Evolutionary conservation across 352 stramenopile species (phyloP).

Genomic region (Globisporangium mamillatum): DNA sequence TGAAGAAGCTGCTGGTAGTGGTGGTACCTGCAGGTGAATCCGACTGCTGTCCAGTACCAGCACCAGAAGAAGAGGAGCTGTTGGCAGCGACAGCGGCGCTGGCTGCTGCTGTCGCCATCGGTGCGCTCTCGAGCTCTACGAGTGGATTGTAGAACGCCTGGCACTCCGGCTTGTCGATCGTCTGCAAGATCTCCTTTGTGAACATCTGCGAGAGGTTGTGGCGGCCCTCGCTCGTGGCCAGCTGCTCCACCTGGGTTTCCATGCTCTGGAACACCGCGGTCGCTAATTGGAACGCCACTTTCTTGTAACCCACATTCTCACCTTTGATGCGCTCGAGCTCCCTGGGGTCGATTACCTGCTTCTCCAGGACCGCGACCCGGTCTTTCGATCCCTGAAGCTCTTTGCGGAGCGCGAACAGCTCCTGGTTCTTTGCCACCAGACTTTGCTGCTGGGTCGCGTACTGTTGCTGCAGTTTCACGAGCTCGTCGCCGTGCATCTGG

Average conservation of each 20-base stretch:
- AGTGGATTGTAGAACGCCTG: conserved; percentile 65
- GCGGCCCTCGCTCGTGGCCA: conserved; percentile 56
- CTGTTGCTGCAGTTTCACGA: conserved; percentile 33
- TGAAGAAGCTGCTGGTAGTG: conserved; percentile 17
- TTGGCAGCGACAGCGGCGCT: not conserved
- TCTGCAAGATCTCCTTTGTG: conserved; percentile 54
- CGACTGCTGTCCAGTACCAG: not conserved
- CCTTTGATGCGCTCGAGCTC: conserved; percentile 55
- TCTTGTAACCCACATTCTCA: conserved; percentile 69
- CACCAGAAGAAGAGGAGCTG: not conserved
- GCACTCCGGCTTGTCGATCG: conserved; percentile 65
- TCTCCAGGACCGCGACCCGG: conserved; percentile 36
- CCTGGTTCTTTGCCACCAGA: conserved; percentile 44
- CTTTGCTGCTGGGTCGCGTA: conserved; percentile 29
- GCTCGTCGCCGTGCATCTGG: conserved; percentile 39
- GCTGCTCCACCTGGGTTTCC: conserved; percentile 57
- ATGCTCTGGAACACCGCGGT: conserved; percentile 39
- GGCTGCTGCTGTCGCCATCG: conserved; percentile 9
- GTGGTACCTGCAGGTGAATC: not conserved
- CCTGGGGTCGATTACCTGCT: conserved; percentile 44
- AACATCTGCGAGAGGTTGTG: conserved; percentile 66
- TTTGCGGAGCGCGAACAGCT: conserved; percentile 49
- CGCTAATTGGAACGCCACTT: conserved; percentile 62
- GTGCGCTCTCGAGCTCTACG: conserved; percentile 34
- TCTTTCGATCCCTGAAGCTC: conserved; percentile 37